Evolutionary conservation across 495 filamentous ascomycete genomes (phyloP), one percentile per base, ranked within the genome.

Genomic region (Talaromyces adpressus): DNA sequence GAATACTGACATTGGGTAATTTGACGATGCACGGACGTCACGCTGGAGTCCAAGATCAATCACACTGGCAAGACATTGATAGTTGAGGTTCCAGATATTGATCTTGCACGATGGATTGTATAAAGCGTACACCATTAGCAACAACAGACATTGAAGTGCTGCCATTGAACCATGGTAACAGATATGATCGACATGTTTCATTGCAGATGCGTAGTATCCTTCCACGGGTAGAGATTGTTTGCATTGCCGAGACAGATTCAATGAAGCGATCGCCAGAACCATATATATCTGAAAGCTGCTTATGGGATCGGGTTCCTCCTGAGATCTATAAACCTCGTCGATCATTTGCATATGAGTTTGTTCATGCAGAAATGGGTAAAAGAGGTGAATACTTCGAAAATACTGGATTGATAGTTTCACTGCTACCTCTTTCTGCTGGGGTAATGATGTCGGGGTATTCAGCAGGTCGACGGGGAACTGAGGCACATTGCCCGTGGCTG

Each of bases 71-170:
- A 82, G 62, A 36, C 78, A 80, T 58, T 80, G 78, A 57, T 82
- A 81, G 32, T 80, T 79, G 2, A 82, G 67, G 58, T 75, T 77
- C 79, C 79, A 82, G 29, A 79, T 72, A 65, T 80, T 79, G 23
- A 82, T 68, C 9, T 70, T 68, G 39, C 75, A 76, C 1, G 76
- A 78, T 0, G 77, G 73, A 64, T 78, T 82, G 39, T 79, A 71
- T 49, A 82, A 64, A 2, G 77, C 75, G 67, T 80, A 82, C 0
- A 82, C 73, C 67, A 80, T 78, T 4, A 82, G 69, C 23, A 80
- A 67, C 8, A 81, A 64, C 3, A 79, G 59, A 62, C 73, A 74
- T 62, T 81, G 79, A 2, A 81, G 64, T 22, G 74, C 75, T 41
- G 73, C 67, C 6, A 79, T 52, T 6, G 77, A 75, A 7, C 72